Evolutionary conservation across 2,329 filamentous ascomycete genomes (phyloP).

Genomic region (Fusarium coffeatum): DNA sequence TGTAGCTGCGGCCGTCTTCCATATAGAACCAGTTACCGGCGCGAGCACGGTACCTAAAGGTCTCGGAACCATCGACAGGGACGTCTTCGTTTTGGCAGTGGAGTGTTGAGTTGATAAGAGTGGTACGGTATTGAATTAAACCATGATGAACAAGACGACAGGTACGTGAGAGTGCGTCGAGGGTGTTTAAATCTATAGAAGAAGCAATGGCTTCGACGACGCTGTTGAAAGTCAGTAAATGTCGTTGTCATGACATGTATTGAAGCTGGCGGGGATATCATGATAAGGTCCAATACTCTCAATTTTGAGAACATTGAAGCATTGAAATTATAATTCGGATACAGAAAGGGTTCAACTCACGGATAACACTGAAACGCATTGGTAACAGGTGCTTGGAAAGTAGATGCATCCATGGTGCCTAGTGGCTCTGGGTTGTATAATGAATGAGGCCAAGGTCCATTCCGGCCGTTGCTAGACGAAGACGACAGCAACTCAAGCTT

Average conservation of each 20-base stretch:
- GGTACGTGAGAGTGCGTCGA: constrained; percentile 84
- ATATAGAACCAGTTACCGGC: constrained; percentile 70
- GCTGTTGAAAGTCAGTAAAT: constrained; percentile 58
- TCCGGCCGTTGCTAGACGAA: constrained; percentile 36
- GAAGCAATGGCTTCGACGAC: constrained; percentile 80
- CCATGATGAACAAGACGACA: constrained; percentile 83
- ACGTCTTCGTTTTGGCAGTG: constrained; percentile 80
- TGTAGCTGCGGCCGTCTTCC: constrained; percentile 64
- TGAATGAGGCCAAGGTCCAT: constrained; percentile 47
- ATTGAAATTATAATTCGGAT: constrained; percentile 6
- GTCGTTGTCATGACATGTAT: constrained; percentile 26
- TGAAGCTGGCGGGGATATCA: constrained; percentile 21
- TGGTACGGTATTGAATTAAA: constrained; percentile 80
- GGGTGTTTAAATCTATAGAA: constrained; percentile 85
- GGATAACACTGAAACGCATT: constrained; percentile 46
- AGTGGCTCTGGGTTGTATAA: constrained; percentile 40
- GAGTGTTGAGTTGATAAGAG: constrained; percentile 79
- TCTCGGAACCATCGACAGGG: constrained; percentile 65
- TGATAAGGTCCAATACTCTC: constrained; percentile 11
- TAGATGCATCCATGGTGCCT: constrained; percentile 44
- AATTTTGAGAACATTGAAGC: neutral
- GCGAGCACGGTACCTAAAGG: constrained; percentile 67
- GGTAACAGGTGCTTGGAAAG: constrained; percentile 43
- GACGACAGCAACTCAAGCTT: constrained; percentile 44
- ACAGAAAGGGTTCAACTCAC: constrained; percentile 35